These are phyloP conservation scores for Abrus precatorius DNA, from an alignment of 306 rosid genomes.

Conservation along the genomic window DNA sequence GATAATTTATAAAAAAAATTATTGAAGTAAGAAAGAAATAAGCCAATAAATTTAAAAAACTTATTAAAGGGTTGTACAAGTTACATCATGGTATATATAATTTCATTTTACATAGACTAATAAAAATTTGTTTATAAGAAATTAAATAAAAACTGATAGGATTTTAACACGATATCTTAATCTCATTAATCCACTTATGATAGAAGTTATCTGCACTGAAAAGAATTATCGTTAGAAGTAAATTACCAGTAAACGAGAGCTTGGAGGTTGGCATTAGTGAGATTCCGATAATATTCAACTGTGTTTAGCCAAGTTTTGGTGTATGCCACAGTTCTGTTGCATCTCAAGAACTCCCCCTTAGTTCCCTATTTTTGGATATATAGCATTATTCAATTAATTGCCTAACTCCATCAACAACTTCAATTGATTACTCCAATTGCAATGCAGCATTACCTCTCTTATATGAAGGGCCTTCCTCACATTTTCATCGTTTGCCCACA, in stretches of 20 bases:
- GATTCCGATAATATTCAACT: conserved; percentile 43
- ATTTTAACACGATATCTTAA: too few relatives aligned
- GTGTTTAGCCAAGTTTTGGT: background rate
- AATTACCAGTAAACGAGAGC: conserved; percentile 53
- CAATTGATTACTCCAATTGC: background rate
- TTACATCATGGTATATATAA: too few relatives aligned
- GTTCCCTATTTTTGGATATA: conserved; percentile 47
- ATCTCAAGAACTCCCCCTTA: conserved; percentile 47
- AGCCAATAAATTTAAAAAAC: too few relatives aligned
- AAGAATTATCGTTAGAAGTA: background rate
- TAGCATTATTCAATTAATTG: background rate
- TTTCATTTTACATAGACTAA: too few relatives aligned
- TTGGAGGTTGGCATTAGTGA: conserved; percentile 43
- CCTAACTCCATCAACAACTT: conserved; percentile 2
- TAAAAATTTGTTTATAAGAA: too few relatives aligned
- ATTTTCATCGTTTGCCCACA: conserved; percentile 57
- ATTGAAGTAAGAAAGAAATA: too few relatives aligned
- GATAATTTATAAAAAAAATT: too few relatives aligned
- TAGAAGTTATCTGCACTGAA: too few relatives aligned
- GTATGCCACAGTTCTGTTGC: conserved; percentile 54
- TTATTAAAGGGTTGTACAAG: too few relatives aligned
- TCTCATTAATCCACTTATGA: too few relatives aligned
- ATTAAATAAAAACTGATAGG: background rate
- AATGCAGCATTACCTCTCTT: conserved; percentile 49
- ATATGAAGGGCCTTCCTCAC: conserved; percentile 53